Evolutionary conservation across 768 basidiomycete genomes (phyloP), one percentile per base, ranked within the genome.

Genomic region (Collybia sordida): DNA sequence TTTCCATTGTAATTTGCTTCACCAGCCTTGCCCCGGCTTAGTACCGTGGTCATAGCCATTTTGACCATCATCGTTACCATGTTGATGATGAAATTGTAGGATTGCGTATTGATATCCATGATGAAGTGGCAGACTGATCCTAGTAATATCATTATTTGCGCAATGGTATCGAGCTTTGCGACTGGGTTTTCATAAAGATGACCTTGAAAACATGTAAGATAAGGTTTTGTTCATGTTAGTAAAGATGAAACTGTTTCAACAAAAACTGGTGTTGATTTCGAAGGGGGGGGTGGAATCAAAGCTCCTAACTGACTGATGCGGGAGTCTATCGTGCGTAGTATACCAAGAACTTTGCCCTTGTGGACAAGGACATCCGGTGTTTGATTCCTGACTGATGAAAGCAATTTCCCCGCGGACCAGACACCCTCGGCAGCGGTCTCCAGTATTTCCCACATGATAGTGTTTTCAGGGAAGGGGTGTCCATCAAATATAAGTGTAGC

Each of bases 21-120:
- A 27, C 24, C 19, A 17, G 25, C n/a, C 15, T 21, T 12, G n/a
- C n/a, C n/a, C n/a, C n/a, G n/a, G n/a, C n/a, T n/a, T n/a, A n/a
- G n/a, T n/a, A n/a, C n/a, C n/a, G 43, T 45, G 27, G 41, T 22
- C 41, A 42, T 42, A 22, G 41, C 40, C 41, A 24, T 42, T 14
- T 23, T 42, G 3, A 42, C 22, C 6, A 24, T 0, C 22, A 42
- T 24, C 1, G 23, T 42, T 1, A 45, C 7, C 12, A 14, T 22
- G 27, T 39, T 37, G 45, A 46, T 46, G 45, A 42, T 19, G 21
- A 27, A 11, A 21, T 38, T 14, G 18, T 19, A 41, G 1, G 17
- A 12, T 15, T 42, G n/a, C 5, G 3, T 42, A 25, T 22, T 42
- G 3, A 42, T 2, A 5, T 22, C 41, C 14, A 42, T 9, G 12